Evolutionary conservation across 78 protist genomes (phyloP).

Genomic region (Dictyostelium capitatum): DNA sequence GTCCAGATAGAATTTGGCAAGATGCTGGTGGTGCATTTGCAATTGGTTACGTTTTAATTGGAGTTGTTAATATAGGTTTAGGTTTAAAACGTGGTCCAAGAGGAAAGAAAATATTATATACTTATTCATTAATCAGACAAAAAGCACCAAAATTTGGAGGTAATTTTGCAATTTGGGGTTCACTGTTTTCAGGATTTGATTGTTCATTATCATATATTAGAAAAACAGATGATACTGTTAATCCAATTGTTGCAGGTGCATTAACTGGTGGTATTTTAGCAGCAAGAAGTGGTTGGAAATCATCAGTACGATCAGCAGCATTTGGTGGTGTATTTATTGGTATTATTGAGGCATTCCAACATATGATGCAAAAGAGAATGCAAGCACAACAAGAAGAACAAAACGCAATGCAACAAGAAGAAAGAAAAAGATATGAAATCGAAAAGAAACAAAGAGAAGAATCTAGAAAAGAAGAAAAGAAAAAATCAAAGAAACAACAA

Average conservation of each 20-base stretch:
- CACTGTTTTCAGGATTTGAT: slow-evolving; percentile 47
- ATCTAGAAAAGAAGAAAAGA: neutral
- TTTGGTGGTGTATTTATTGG: slow-evolving; percentile 79
- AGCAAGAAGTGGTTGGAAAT: slow-evolving; percentile 51
- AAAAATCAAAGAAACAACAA: slow-evolving; percentile 2
- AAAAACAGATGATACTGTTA: slow-evolving; percentile 48
- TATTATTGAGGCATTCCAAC: slow-evolving; percentile 62
- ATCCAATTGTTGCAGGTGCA: slow-evolving; percentile 76
- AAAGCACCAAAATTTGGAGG: slow-evolving; percentile 63
- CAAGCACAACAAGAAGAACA: neutral
- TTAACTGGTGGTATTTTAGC: slow-evolving; percentile 72
- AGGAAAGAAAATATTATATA: neutral
- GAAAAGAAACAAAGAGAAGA: neutral
- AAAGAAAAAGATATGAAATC: neutral
- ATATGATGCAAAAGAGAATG: slow-evolving; percentile 29
- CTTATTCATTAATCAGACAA: slow-evolving; percentile 32
- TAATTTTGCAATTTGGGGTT: slow-evolving; percentile 59
- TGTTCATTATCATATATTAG: slow-evolving; percentile 54
- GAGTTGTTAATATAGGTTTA: slow-evolving; percentile 4
- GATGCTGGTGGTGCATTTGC: slow-evolving; percentile 68
- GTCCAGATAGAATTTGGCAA: slow-evolving; percentile 66
- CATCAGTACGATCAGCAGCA: slow-evolving; percentile 24
- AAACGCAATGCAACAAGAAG: neutral
- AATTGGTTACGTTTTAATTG: slow-evolving; percentile 27
- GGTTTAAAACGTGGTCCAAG: slow-evolving; percentile 39